Conservation (phyloP, 1,284 basidiomycete genomes). For the Sanghuangporus baumii region DNA sequence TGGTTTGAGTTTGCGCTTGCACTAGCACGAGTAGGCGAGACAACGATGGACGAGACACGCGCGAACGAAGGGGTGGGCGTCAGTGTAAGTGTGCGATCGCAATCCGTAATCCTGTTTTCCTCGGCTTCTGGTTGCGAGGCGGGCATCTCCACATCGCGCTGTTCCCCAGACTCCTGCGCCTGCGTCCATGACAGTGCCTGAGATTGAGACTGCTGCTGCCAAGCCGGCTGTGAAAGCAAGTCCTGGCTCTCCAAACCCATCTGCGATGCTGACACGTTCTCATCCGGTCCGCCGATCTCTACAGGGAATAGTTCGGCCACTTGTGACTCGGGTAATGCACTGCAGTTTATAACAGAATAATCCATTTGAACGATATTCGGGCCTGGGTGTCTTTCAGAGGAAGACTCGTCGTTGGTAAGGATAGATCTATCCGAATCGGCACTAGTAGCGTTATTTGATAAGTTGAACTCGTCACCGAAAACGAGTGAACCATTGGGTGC, state of each 20-base stretch:
- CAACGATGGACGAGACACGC: not conserved
- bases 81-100: not conserved
- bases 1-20: not conserved
- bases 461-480: not conserved
- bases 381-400: not conserved
- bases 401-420: not conserved
- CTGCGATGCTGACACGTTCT: conserved; percentile 12
- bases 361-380: not conserved
- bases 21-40: not conserved
- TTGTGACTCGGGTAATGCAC: conserved; percentile 12
- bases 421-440: not conserved
- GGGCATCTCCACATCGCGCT: not conserved
- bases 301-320: conserved; percentile 4
- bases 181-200: not conserved
- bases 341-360: conserved; percentile 3
- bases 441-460: too few species aligned
- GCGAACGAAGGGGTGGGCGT: not conserved
- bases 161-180: not conserved
- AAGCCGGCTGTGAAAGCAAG: conserved; percentile 3
- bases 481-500: conserved; percentile 46
- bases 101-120: not conserved
- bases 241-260: conserved; percentile 13
- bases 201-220: conserved; percentile 6
- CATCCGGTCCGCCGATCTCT: not conserved
- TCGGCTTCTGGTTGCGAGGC: not conserved